A percentile compares a stretch with the other conserved stretches of the same genome.
Conservation (phyloP, 306 rosid genomes). For the Psophocarpus tetragonolobus region DNA sequence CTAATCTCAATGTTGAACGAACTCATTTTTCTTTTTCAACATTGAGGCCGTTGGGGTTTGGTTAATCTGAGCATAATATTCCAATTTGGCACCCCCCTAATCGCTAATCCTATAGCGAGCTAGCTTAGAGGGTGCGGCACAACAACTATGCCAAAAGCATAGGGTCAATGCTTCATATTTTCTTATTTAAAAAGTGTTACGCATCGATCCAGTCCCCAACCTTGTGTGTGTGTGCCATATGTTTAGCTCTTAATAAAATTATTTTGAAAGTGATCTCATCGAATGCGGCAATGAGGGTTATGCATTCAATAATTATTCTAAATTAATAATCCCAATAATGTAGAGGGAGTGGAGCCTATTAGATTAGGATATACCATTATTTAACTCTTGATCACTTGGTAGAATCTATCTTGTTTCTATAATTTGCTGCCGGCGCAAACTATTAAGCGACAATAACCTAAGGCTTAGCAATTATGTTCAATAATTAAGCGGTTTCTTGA, state of each 20-base stretch:
- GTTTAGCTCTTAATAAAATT: slow-evolving; percentile 25
- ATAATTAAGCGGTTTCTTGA: slow-evolving; percentile 28
- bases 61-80: neutral
- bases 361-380: slow-evolving; percentile 41
- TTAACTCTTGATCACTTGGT: slow-evolving; percentile 34
- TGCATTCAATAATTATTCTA: slow-evolving; percentile 33
- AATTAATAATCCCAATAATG: slow-evolving; percentile 46
- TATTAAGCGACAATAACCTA: slow-evolving; percentile 40
- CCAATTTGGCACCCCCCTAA: slow-evolving; percentile 27
- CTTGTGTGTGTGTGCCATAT: slow-evolving; percentile 13
- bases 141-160: slow-evolving; percentile 24
- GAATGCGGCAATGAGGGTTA: slow-evolving; percentile 31
- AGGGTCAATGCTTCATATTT: slow-evolving; percentile 41
- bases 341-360: slow-evolving; percentile 32
- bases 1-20: neutral
- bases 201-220: neutral
- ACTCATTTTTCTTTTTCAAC: neutral
- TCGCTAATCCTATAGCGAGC: neutral
- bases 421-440: slow-evolving; percentile 53
- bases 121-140: slow-evolving; percentile 29
- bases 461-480: slow-evolving; percentile 32
- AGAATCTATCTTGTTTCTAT: slow-evolving; percentile 37
- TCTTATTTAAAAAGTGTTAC: slow-evolving; percentile 26
- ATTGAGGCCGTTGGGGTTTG: neutral
- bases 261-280: slow-evolving; percentile 44